Percentiles rank a stretch among this genome's conserved stretches.
These are phyloP conservation scores for Macrophomina phaseolina DNA, from an alignment of 2,329 filamentous ascomycete species.

Conservation along the genomic window DNA sequence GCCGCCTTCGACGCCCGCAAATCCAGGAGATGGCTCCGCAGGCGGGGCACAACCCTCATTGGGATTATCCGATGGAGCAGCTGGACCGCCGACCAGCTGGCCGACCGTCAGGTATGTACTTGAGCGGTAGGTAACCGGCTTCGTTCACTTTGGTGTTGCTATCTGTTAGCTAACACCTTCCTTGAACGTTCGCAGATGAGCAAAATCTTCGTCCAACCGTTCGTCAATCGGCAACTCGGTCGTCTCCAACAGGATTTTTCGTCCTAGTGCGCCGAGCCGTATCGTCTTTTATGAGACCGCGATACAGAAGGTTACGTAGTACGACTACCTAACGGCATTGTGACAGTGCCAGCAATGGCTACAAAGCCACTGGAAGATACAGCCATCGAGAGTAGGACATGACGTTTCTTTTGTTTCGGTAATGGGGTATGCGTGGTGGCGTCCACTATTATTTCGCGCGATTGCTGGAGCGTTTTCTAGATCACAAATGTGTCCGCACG, in stretches of 20 bases:
- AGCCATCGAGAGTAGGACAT: background rate
- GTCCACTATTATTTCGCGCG: too few relatives aligned
- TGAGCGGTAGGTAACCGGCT: background rate
- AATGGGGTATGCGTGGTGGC: too few relatives aligned
- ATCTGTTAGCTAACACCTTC: background rate
- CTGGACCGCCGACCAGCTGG: background rate
- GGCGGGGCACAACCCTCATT: background rate
- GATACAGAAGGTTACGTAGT: constrained; percentile 8
- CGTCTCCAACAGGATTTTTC: background rate
- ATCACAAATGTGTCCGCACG: background rate
- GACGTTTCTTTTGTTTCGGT: background rate
- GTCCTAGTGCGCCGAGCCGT: constrained; percentile 2
- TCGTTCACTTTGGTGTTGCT: background rate
- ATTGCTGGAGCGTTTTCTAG: background rate
- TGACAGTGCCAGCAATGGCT: background rate
- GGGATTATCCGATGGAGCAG: background rate
- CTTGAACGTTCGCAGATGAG: background rate
- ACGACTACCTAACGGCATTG: background rate
- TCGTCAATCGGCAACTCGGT: background rate
- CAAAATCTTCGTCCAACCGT: constrained; percentile 1
- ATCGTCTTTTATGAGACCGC: background rate
- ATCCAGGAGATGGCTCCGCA: background rate
- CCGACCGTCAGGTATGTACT: background rate
- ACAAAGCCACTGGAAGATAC: background rate
- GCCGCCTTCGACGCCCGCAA: background rate